phyloP scores from a whole-genome alignment of 2,329 filamentous ascomycete genomes.

The Stylonectria norvegica region DNA sequence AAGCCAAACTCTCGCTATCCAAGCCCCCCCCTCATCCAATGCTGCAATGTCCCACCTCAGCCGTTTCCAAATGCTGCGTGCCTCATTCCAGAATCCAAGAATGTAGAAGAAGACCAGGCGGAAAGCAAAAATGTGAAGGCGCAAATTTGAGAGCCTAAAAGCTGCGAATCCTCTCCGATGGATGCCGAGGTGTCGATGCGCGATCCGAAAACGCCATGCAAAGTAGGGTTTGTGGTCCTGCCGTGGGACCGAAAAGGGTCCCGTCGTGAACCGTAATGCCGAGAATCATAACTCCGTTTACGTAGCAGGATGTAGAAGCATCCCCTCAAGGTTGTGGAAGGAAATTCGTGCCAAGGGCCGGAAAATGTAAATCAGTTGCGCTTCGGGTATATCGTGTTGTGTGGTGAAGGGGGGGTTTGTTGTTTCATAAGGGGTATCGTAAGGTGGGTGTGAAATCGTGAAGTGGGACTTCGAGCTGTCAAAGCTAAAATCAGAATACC shows the following conservation, averaged over 20 bases:
- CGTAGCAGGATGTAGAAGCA: slow-evolving; percentile 7
- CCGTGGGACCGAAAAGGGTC: slow-evolving; percentile 10
- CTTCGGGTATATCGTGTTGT: slow-evolving; percentile 2
- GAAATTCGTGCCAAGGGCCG: too few species aligned
- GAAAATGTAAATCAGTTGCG: too few species aligned
- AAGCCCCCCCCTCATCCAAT: slow-evolving; percentile 2
- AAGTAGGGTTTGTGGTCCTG: slow-evolving; percentile 14
- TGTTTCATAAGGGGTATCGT: not conserved
- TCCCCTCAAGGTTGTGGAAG: too few species aligned
- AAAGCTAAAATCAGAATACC: too few species aligned
- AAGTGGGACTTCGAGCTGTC: not conserved
- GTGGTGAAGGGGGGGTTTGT: not conserved
- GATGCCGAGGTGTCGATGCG: too few species aligned
- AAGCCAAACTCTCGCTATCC: slow-evolving; percentile 3
- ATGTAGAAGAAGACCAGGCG: too few species aligned
- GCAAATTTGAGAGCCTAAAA: too few species aligned
- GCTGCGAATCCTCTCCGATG: too few species aligned
- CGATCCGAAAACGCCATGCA: slow-evolving; percentile 18
- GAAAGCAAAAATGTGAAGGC: too few species aligned
- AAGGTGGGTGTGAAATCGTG: slow-evolving; percentile 1
- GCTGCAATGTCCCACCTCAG: too few species aligned
- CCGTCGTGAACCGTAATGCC: slow-evolving; percentile 12
- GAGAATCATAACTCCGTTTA: slow-evolving; percentile 10
- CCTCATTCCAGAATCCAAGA: not conserved
- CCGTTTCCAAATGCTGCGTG: not conserved